phyloP scores from a whole-genome alignment of 2,329 filamentous ascomycete species.

The Alternaria burnsii region DNA sequence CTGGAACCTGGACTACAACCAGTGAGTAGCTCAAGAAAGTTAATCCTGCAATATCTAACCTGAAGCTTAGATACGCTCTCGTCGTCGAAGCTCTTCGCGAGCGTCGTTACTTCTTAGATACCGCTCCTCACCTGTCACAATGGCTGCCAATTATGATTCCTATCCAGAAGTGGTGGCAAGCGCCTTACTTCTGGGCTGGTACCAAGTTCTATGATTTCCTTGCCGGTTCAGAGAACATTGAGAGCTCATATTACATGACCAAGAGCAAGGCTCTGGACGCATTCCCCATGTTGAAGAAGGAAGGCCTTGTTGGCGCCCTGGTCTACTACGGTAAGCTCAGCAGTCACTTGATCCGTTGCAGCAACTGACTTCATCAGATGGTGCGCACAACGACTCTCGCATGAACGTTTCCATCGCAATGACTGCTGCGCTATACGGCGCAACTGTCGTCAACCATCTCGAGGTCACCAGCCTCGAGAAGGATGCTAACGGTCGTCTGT shows the following conservation, averaged over 20 bases:
- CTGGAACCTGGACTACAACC: constrained; percentile 84
- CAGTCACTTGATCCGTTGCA: neutral
- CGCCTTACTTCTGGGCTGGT: constrained; percentile 79
- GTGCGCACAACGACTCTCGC: constrained; percentile 88
- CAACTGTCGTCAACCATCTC: constrained; percentile 82
- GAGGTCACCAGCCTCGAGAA: constrained; percentile 82
- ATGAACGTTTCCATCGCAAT: constrained; percentile 92
- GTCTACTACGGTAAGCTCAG: constrained; percentile 76
- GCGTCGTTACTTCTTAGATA: constrained; percentile 83
- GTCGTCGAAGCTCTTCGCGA: constrained; percentile 84
- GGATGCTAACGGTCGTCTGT: constrained; percentile 74
- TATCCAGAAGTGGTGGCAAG: constrained; percentile 83
- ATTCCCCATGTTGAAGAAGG: constrained; percentile 87
- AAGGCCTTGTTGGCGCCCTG: constrained; percentile 79
- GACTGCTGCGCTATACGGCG: constrained; percentile 87
- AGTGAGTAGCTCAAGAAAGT: constrained; percentile 57
- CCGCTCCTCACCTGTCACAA: constrained; percentile 80
- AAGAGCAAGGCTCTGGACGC: constrained; percentile 85
- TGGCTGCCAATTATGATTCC: constrained; percentile 87
- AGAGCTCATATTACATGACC: constrained; percentile 87
- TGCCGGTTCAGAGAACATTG: constrained; percentile 85
- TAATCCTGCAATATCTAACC: neutral
- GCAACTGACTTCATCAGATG: constrained; percentile 63
- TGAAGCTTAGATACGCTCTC: constrained; percentile 64
- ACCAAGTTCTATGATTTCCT: constrained; percentile 87